Base-by-base conservation (phyloP, 2,329 filamentous ascomycete genomes). In the Aspergillus bombycis region DNA sequence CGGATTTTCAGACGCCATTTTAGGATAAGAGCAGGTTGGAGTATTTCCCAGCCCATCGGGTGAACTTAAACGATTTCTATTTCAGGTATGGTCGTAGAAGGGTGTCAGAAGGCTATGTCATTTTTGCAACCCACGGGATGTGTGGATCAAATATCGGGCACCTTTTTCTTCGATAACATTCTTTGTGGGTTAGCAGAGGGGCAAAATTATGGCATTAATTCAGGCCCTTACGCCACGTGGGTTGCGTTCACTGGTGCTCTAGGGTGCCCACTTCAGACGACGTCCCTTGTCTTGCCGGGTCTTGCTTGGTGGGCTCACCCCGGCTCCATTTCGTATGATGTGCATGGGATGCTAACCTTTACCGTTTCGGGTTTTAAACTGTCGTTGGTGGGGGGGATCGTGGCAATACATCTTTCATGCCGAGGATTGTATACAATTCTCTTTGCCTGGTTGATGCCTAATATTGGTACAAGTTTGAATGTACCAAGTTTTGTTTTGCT, bases 271-370 rank as follows among this genome's bases (percentile, higher is more conserved):
- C 48, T 52, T 32, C 10, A 52, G 46, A 52, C 28, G 48, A 32
- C 11, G n/a, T 52, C 10, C 16, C 45, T 26, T 16, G 45, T 26
- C 45, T 48, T 48, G 45, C 19, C 45, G 26, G 45, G 45, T 48
- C 46, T 50, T 50, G 46, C 46, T 30, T 50, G 46, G 48, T 52
- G 48, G 48, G 48, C 48, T 52, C 48, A 52, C 11, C 48, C 28
- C 48, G 26, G 48, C 14, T 21, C 23, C 28, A 7, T 19, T 52
- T 52, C 48, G 48, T 32, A 52, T 52, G 48, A 52, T 52, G 16
- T 52, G 48, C 48, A 52, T 52, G 48, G 48, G 48, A 28, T 48
- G 45, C 23, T 28, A 48, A 16, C 45, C 45, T 48, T 23, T 48
- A 28, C 45, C 23, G 6, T 14, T 48, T 48, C 3, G 45, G 45